Conservation (phyloP, 2,329 filamentous ascomycete genomes). For the Hypoxylon sp. region DNA sequence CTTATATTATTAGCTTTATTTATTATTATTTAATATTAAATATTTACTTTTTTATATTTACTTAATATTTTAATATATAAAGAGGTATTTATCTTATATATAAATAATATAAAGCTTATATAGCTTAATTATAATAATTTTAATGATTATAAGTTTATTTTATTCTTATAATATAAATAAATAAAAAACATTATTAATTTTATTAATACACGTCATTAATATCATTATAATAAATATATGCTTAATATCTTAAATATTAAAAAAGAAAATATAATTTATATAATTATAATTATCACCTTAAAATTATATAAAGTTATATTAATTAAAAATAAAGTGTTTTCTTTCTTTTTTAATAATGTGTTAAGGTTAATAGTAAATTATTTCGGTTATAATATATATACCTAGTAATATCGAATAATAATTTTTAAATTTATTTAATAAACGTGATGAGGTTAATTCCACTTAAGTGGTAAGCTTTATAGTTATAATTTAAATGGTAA, state of each 20-base stretch:
- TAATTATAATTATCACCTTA: not conserved
- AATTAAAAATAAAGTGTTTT: not conserved
- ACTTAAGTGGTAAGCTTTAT: not conserved
- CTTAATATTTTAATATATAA: too few species aligned
- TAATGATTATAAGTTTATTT: not conserved
- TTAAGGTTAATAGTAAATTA: too few species aligned
- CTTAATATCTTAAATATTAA: not conserved
- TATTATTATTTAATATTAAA: too few species aligned
- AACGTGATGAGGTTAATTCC: not conserved
- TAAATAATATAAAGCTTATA: not conserved
- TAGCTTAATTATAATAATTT: not conserved
- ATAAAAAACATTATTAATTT: not conserved
- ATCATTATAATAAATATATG: not conserved
- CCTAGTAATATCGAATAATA: not conserved
- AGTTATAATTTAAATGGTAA: not conserved
- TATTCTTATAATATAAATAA: not conserved
- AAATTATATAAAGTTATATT: not conserved
- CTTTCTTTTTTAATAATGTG: too few species aligned
- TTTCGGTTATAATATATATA: too few species aligned
- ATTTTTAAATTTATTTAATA: not conserved
- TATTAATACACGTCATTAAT: not conserved
- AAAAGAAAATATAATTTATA: constrained; percentile 2
- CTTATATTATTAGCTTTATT: too few species aligned
- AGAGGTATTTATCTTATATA: too few species aligned
- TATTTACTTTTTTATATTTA: too few species aligned